Evolutionary conservation across 2,329 filamentous ascomycete genomes (phyloP).

Genomic region (Daldinia sp.): DNA sequence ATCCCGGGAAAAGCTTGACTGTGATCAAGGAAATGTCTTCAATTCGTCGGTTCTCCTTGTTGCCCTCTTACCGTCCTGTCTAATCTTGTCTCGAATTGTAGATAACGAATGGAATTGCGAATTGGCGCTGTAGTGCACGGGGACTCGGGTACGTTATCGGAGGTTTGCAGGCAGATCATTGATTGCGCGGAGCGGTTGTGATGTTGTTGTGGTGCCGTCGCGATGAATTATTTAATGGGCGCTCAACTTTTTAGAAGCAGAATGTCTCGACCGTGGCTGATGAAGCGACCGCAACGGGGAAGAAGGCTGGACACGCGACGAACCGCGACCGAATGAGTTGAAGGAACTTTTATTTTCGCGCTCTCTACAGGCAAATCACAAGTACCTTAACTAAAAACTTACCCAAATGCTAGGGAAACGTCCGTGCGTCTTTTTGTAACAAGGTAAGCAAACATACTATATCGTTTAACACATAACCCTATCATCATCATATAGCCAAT

Average conservation of each 20-base stretch:
- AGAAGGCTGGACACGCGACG: constrained; percentile 44
- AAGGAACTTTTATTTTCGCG: constrained; percentile 36
- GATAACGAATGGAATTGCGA: constrained; percentile 26
- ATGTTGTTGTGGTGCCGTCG: constrained; percentile 31
- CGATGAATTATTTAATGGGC: constrained; percentile 36
- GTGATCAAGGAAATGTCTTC: constrained; percentile 19
- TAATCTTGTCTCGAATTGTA: constrained; percentile 13
- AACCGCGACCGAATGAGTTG: constrained; percentile 41
- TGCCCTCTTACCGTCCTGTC: constrained; percentile 5
- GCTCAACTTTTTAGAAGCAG: constrained; percentile 35
- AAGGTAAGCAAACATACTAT: background rate
- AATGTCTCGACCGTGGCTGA: constrained; percentile 36
- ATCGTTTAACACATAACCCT: background rate
- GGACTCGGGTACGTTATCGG: constrained; percentile 12
- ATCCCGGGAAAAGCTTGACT: constrained; percentile 26
- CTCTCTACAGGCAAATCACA: constrained; percentile 20
- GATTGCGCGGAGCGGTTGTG: constrained; percentile 23
- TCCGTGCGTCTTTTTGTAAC: constrained; percentile 1
- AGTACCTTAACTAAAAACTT: constrained; percentile 32
- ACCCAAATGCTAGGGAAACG: background rate
- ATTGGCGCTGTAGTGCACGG: constrained; percentile 25
- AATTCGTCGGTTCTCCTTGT: constrained; percentile 7
- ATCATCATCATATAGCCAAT: background rate
- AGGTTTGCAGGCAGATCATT: constrained; percentile 17
- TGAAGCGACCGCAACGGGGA: constrained; percentile 28